These are phyloP conservation scores for Solanum ossicruentum DNA, from an alignment of 257 asterid genomes.

Conservation along the genomic window DNA sequence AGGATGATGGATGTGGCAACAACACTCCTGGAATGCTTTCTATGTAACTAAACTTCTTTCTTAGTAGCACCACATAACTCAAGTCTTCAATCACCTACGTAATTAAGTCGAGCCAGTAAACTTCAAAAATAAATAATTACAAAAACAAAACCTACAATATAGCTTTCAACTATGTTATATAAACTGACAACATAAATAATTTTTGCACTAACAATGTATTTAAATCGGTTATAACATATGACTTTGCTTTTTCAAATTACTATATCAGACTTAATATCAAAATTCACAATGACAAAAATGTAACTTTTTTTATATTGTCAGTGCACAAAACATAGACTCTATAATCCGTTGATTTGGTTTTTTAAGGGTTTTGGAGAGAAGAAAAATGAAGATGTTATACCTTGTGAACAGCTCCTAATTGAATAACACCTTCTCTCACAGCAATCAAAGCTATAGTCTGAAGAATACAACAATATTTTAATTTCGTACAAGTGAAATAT, in stretches of 20 bases:
- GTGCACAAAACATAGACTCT: neutral
- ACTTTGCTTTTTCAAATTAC: neutral
- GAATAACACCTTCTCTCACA: constrained; percentile 97
- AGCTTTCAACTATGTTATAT: neutral
- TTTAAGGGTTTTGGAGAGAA: neutral
- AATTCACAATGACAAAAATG: neutral
- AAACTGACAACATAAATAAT: neutral
- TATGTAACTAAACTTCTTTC: constrained; percentile 81
- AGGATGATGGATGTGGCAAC: constrained; percentile 86
- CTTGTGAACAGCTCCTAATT: constrained; percentile 86
- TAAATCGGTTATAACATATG: neutral
- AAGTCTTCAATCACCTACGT: constrained; percentile 76
- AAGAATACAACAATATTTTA: neutral
- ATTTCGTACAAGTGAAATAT: neutral
- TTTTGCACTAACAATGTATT: neutral
- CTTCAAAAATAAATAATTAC: neutral
- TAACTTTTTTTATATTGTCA: no score
- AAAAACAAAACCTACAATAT: neutral
- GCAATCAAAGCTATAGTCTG: constrained; percentile 98
- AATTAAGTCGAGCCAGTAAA: neutral
- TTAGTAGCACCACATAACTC: constrained; percentile 79
- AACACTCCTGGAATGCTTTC: constrained; percentile 96
- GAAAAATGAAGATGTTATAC: constrained; percentile 16
- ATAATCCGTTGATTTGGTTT: neutral
- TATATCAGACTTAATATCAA: neutral